These are phyloP conservation scores for Nymphaea thermarum DNA, from an alignment of 164 flowering plant genomes.

Conservation along the genomic window DNA sequence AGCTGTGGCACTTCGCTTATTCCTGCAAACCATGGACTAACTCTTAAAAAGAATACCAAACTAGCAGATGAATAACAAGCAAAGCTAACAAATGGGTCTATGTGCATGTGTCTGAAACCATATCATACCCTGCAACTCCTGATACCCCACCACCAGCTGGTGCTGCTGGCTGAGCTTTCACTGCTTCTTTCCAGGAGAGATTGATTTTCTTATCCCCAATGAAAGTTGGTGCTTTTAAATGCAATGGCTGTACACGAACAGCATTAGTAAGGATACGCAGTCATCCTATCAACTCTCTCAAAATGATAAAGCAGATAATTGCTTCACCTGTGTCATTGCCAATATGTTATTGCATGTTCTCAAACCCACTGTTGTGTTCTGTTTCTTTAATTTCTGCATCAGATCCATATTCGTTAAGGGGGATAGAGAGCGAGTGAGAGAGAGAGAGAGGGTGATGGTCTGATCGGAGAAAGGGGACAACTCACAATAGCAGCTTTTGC, in stretches of 20 bases:
- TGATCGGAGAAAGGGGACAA: constrained; percentile 2
- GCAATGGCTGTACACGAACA: constrained; percentile 43
- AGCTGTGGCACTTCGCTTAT: constrained; percentile 37
- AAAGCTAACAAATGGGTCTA: not conserved
- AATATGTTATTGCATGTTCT: constrained; percentile 87
- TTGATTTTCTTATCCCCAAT: constrained; percentile 76
- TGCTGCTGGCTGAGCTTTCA: constrained; percentile 33
- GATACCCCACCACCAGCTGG: constrained; percentile 13
- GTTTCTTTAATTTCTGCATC: constrained; percentile 67
- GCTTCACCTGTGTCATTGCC: constrained; percentile 76
- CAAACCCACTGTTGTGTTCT: constrained; percentile 70
- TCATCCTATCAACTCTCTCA: not conserved
- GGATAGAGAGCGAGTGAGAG: not conserved
- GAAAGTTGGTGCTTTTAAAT: constrained; percentile 68
- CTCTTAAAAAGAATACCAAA: not conserved
- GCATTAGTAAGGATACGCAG: not conserved
- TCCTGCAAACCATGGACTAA: constrained; percentile 26
- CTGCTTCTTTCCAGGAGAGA: constrained; percentile 91
- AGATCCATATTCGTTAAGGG: not conserved
- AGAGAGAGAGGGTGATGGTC: not conserved
- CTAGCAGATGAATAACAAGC: not conserved
- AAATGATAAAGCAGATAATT: not conserved
- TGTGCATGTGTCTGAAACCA: not conserved
- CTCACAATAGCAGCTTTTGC: constrained; percentile 66
- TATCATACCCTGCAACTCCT: constrained; percentile 35